A percentile compares a stretch with the other conserved stretches of the same genome.
Evolutionary conservation across 208 protist species (phyloP).

Genomic region (Tetramitus jugosus): DNA sequence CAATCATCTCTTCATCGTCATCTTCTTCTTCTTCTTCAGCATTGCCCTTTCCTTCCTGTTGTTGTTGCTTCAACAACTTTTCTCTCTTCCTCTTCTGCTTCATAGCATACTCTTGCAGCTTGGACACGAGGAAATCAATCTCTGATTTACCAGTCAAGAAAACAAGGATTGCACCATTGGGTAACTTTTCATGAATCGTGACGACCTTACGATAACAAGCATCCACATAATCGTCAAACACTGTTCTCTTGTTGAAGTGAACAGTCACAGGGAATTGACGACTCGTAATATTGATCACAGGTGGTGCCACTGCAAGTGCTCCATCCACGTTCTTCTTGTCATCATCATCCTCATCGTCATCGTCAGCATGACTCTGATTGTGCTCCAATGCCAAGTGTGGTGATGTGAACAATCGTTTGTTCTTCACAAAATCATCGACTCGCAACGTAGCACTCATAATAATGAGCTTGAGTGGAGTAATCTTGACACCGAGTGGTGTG

Average conservation of each 20-base stretch:
- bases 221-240: conserved; percentile 80
- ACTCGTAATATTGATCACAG: conserved; percentile 83
- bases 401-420: conserved; percentile 78
- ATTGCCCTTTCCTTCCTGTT: neutral
- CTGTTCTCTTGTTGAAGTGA: conserved; percentile 86
- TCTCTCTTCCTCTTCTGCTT: neutral
- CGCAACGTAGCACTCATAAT: conserved; percentile 83
- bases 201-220: conserved; percentile 85
- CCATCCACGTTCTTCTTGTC: neutral
- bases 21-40: conserved; percentile 23
- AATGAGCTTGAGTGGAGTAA: conserved; percentile 56
- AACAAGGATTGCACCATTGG: conserved; percentile 24
- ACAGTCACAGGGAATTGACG: conserved; percentile 92
- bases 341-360: no score
- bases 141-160: conserved; percentile 30
- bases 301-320: conserved; percentile 43
- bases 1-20: conserved; percentile 16
- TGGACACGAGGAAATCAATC: conserved; percentile 8
- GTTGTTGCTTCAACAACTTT: neutral
- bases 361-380: no score
- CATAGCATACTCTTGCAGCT: conserved; percentile 4
- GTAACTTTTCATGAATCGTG: conserved; percentile 28
- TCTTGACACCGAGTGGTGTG: neutral
- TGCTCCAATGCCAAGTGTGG: no score
- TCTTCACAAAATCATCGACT: conserved; percentile 71